Evolutionary conservation across 495 filamentous ascomycete species (phyloP).

Genomic region (Aspergillus bertholletiae): DNA sequence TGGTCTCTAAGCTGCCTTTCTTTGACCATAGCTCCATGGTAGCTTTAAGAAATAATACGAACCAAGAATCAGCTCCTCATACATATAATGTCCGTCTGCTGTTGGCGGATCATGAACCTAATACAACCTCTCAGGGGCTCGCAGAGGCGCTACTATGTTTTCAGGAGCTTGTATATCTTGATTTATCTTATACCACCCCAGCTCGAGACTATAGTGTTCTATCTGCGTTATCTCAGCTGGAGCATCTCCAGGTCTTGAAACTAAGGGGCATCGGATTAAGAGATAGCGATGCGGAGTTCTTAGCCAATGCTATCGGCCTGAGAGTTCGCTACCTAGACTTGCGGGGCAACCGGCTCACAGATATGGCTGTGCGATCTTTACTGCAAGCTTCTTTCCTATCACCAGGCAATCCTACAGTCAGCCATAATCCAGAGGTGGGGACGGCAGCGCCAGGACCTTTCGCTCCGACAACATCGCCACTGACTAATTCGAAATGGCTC

Average conservation of each 20-base stretch:
- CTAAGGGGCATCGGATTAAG: conserved; percentile 53
- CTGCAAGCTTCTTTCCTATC: conserved; percentile 47
- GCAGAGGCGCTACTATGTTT: conserved; percentile 51
- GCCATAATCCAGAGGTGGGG: background rate
- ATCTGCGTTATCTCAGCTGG: conserved; percentile 36
- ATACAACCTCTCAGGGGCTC: conserved; percentile 53
- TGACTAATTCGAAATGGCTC: conserved; percentile 16
- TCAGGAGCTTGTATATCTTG: conserved; percentile 54
- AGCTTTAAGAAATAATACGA: conserved; percentile 34
- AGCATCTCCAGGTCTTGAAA: conserved; percentile 55
- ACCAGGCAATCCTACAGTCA: conserved; percentile 2
- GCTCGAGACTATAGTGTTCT: conserved; percentile 52
- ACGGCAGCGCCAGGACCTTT: background rate
- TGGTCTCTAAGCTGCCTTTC: conserved; percentile 59
- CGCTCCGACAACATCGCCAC: conserved; percentile 6
- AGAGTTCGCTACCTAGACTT: conserved; percentile 57
- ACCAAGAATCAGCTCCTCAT: conserved; percentile 21
- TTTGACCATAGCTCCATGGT: conserved; percentile 62
- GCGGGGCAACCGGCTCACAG: conserved; percentile 56
- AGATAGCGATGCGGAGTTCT: conserved; percentile 50
- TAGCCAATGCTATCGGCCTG: conserved; percentile 50
- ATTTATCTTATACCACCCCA: conserved; percentile 57
- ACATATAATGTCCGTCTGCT: conserved; percentile 50
- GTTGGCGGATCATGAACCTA: conserved; percentile 54
- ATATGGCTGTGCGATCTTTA: conserved; percentile 49